phyloP scores from a whole-genome alignment of 192 early-diverging fungal species.

The Coemansia sp. region DNA sequence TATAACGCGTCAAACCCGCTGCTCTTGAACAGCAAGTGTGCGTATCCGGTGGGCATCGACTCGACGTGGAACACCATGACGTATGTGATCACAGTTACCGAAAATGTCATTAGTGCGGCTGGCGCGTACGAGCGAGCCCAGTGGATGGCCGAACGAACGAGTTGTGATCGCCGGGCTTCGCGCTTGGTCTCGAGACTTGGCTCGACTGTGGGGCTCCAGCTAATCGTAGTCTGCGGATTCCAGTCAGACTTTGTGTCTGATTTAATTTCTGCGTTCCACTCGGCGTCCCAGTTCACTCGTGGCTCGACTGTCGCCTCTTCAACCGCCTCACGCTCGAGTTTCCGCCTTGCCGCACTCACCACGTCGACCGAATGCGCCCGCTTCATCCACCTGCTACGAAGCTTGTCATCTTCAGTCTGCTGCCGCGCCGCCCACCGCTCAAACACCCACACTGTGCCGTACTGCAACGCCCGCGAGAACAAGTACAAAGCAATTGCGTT shows the following conservation, averaged over 20 bases:
- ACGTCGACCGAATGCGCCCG: constrained; percentile 32
- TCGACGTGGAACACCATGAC: constrained; percentile 59
- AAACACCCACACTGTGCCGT: constrained; percentile 63
- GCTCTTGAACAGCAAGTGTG: constrained; percentile 54
- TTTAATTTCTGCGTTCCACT: neutral
- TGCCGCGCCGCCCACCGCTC: constrained; percentile 54
- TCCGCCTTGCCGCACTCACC: neutral
- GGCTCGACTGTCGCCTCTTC: neutral
- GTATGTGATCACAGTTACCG: constrained; percentile 44
- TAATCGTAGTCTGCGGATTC: constrained; percentile 4
- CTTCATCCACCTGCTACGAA: constrained; percentile 29
- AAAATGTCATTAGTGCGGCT: constrained; percentile 36
- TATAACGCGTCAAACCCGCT: constrained; percentile 38
- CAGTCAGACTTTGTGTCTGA: neutral
- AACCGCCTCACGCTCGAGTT: neutral
- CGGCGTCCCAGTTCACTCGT: neutral
- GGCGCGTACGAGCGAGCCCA: constrained; percentile 25
- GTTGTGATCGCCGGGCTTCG: neutral
- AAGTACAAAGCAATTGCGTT: constrained; percentile 66
- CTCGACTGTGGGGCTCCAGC: constrained; percentile 23
- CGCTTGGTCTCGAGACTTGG: constrained; percentile 15
- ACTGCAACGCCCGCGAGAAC: constrained; percentile 64
- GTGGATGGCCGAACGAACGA: neutral
- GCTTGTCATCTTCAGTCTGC: constrained; percentile 24
- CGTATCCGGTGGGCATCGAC: constrained; percentile 60